Evolutionary conservation across 208 protist genomes (phyloP).

Genomic region (Wallacemonas sp.): DNA sequence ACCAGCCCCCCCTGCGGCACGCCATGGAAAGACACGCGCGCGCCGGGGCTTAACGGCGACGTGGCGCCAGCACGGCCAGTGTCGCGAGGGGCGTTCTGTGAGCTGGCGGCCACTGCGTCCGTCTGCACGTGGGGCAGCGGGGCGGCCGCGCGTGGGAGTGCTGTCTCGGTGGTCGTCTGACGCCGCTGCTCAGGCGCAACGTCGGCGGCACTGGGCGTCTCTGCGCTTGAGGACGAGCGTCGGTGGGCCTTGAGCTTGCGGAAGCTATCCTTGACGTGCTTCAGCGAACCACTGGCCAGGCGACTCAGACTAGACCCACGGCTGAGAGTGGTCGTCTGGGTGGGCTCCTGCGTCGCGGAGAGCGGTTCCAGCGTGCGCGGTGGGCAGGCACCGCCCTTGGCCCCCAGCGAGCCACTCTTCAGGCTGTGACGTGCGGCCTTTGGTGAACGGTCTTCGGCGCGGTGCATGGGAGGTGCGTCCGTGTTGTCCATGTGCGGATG

Average conservation of each 20-base stretch:
- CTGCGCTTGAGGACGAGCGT: not conserved
- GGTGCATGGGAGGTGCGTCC: too few relatives aligned
- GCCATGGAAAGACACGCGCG: not conserved
- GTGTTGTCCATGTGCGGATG: too few relatives aligned
- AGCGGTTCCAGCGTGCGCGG: not conserved
- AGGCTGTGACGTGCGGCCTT: too few relatives aligned
- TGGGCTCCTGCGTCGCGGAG: not conserved
- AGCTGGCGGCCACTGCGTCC: too few relatives aligned
- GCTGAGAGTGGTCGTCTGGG: not conserved
- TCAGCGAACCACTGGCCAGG: not conserved
- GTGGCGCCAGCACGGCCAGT: too few relatives aligned
- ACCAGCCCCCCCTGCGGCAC: not conserved
- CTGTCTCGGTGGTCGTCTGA: not conserved
- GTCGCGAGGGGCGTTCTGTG: too few relatives aligned
- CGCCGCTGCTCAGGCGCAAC: too few relatives aligned
- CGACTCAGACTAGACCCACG: not conserved
- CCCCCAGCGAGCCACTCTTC: too few relatives aligned
- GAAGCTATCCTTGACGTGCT: slow-evolving; percentile 1
- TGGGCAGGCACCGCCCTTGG: too few relatives aligned
- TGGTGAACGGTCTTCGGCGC: too few relatives aligned
- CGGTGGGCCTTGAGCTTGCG: not conserved
- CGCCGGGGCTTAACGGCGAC: not conserved
- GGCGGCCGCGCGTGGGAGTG: not conserved
- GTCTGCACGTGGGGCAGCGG: too few relatives aligned
- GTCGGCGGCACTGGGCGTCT: not conserved